Evolutionary conservation across 495 filamentous ascomycete species (phyloP).

Genomic region (Neurospora discreta): DNA sequence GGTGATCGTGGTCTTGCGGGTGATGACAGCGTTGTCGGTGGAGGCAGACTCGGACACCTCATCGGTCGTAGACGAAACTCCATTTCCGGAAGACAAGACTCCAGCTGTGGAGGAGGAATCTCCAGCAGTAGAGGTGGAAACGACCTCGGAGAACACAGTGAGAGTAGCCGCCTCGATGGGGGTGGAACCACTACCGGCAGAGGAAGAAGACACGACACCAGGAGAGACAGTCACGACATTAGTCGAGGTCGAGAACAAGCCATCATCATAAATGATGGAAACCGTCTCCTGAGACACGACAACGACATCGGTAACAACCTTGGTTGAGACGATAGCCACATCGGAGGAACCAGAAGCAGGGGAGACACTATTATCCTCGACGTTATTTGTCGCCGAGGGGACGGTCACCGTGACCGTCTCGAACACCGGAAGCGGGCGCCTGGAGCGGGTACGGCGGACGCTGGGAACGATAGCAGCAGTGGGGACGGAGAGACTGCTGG

Average conservation of each 20-base stretch:
- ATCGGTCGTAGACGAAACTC: no score
- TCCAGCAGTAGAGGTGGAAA: not conserved
- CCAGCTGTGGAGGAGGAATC: no score
- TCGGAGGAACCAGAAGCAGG: not conserved
- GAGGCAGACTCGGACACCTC: no score
- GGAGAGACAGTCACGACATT: not conserved
- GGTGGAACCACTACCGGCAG: not conserved
- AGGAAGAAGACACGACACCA: not conserved
- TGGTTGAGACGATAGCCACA: not conserved
- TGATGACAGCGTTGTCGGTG: not conserved
- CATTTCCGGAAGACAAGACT: no score
- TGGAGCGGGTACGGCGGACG: not conserved
- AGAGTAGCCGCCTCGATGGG: not conserved
- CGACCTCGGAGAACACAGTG: not conserved
- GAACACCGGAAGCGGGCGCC: not conserved
- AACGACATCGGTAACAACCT: not conserved
- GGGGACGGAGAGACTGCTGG: not conserved
- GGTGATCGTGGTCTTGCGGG: not conserved
- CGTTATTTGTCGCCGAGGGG: not conserved
- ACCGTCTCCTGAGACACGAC: not conserved
- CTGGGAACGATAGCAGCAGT: not conserved
- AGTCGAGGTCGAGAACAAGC: no score
- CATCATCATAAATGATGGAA: not conserved
- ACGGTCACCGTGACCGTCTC: not conserved
- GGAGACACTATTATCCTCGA: not conserved